Evolutionary conservation across 2,329 filamentous ascomycete species (phyloP), one percentile per base, ranked within the genome.

Genomic region (Pestalotiopsis sp.): DNA sequence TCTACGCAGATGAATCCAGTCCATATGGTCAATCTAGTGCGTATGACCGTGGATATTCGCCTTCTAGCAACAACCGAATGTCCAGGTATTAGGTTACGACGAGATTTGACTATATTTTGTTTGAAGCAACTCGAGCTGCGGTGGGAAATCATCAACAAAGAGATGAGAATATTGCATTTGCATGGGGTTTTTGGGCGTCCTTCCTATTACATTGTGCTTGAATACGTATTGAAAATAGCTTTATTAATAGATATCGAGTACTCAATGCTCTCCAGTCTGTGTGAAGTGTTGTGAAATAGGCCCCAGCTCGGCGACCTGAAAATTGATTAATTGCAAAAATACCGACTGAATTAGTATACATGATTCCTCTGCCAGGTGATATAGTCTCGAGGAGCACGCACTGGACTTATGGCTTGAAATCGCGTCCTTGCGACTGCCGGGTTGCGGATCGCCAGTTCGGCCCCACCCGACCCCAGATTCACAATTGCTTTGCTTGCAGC

Each of bases 1-100:
- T 92, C 61, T 96, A 95, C 80, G 84, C 87, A 61, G 92, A 94
- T 68, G 90, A 91, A 72, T 87, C 88, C 2, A 86, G 83, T 71
- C 79, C 81, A 6, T 88, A 84, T 74, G 86, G 87, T 66, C 80
- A 84, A 70, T 78, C 84, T 17, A 75, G 73, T 67, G 67, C 77
- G 41, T 78, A 85, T 76, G 87, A 89, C 68, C 80, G 85, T 73
- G 81, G 84, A 4, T 86, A 85, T 75, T 85, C 85, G 39, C 84
- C 83, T 39, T 73, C 74, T 4, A 69, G 71, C 41, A 61, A 49
- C 41, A 76, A 79, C 71, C 74, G 76, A 25, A 72, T 68, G 67
- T 79, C 77, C 61, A 76, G 76, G 67, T 79, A 78, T 72, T 79
- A 79, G 74, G 67, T 31, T 4, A 13, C 20, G 64, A 45, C 27